Evolutionary conservation across 306 rosid genomes (phyloP), one percentile per base, ranked within the genome.

Genomic region (Lupinus albus): DNA sequence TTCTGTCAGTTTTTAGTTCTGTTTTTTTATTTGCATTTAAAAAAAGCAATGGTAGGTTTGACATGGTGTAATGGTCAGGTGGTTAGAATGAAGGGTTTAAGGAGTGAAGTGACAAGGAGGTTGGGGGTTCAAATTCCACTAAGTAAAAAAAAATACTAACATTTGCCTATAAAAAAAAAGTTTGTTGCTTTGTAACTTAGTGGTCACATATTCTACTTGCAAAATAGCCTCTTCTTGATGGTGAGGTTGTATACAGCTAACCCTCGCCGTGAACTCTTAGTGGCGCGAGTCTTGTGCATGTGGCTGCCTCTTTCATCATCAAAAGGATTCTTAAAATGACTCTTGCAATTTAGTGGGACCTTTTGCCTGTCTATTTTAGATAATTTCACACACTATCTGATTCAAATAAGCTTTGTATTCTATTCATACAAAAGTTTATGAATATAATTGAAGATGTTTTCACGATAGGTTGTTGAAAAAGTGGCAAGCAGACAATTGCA

Each of bases 401-500:
- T 72, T 52, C 5, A 61, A 48, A 35, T 33, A 35, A 54, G 33
- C 32, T 47, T 7, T 33, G 33, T 59, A 38, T 18, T 21, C 44
- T 80, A 8, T 53, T 42, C 46, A 4, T 13, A 12, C 46, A 5
- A 13, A 51, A 41, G 7, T 69, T 28, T 42, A 48, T 42, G 41
- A 66, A 36, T 68, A 67, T 77, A 69, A 78, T 44, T 58, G 41
- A 32, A 54, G 63, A 56, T 71, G 56, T 49, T 79, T 73, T 66
- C 62, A 57, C 61, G n/a, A 15, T 72, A 93, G 97, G 97, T 75
- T 20, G 79, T 64, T 38, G 76, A 90, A 77, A 85, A 72, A 81
- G 99, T 93, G 56, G 97, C 96, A 3, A 82, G 83, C 72, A 86
- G 91, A 73, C 94, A 93, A 64, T 80, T 93, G 61, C 66, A 84